Evolutionary conservation across 345 rosid species (phyloP).

Genomic region (Raphanus raphanistrum): DNA sequence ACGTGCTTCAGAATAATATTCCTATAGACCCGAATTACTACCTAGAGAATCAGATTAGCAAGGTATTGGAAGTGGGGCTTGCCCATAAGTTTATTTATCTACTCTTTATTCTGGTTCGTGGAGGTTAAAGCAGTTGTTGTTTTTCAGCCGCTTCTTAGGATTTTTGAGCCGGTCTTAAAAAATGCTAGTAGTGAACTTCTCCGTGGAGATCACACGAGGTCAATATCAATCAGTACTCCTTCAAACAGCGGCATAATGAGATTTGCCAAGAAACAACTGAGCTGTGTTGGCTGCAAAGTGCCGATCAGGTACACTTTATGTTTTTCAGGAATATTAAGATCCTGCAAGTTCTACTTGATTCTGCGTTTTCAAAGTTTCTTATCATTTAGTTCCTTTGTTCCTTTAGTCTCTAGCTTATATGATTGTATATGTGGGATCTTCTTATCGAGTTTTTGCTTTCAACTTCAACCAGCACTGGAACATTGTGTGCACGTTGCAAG

Average conservation of each 20-base stretch:
- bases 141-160: conserved; percentile 87
- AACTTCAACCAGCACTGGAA: conserved; percentile 44
- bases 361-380: not conserved
- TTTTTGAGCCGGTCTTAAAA: conserved; percentile 94
- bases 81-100: conserved; percentile 17
- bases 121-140: conserved; percentile 17
- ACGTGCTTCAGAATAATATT: conserved; percentile 85
- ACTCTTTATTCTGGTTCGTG: conserved; percentile 5
- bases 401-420: not conserved
- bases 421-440: not conserved
- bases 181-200: conserved; percentile 94
- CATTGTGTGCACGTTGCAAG: conserved; percentile 82
- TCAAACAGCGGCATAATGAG: conserved; percentile 92
- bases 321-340: conserved; percentile 6
- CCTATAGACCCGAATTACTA: conserved; percentile 94
- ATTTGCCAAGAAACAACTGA: conserved; percentile 83
- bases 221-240: conserved; percentile 87
- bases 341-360: not conserved
- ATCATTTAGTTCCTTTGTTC: not conserved
- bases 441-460: not conserved
- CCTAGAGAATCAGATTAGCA: conserved; percentile 92
- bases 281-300: conserved; percentile 90
- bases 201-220: conserved; percentile 88
- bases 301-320: conserved; percentile 54
- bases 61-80: conserved; percentile 47